Conservation (phyloP, 2,329 filamentous ascomycete genomes). For the Chrysoporthe austroafricana region DNA sequence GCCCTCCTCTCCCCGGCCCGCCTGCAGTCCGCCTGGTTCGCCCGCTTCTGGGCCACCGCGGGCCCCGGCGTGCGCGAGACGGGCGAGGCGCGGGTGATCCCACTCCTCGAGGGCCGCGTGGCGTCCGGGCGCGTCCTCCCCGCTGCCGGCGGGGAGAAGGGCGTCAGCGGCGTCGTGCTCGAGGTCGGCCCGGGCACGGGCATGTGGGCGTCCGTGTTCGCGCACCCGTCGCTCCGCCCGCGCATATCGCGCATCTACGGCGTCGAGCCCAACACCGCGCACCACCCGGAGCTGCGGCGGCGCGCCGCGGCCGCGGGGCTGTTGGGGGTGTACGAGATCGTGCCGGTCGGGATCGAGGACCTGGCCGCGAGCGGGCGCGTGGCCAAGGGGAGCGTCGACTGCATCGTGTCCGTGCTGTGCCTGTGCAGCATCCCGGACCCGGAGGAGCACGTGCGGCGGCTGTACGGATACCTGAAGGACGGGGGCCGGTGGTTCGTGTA, state of each 20-base stretch:
- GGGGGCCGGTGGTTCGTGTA: constrained; percentile 67
- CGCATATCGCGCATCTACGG: constrained; percentile 58
- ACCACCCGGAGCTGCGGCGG: constrained; percentile 51
- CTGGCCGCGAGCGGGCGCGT: constrained; percentile 50
- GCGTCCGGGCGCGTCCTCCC: constrained; percentile 36
- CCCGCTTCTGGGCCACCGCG: constrained; percentile 60
- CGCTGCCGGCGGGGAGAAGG: constrained; percentile 29
- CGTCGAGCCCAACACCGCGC: constrained; percentile 64
- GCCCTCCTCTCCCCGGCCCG: constrained; percentile 46
- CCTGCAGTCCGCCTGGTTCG: constrained; percentile 60
- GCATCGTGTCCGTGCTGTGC: constrained; percentile 64
- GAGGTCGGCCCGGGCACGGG: constrained; percentile 53
- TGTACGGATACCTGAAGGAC: constrained; percentile 63
- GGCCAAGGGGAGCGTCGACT: constrained; percentile 56
- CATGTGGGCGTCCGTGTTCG: constrained; percentile 62
- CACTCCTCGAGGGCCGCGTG: constrained; percentile 57
- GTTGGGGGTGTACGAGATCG: constrained; percentile 61
- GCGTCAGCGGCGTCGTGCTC: constrained; percentile 55
- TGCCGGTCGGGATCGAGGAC: constrained; percentile 66
- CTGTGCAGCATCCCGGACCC: constrained; percentile 68
- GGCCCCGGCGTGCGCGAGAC: constrained; percentile 54
- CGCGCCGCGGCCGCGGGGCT: constrained; percentile 57
- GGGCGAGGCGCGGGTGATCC: constrained; percentile 50
- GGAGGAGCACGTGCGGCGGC: constrained; percentile 54
- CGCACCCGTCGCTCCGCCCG: constrained; percentile 22